These are phyloP conservation scores for Powellomyces hirtus DNA, from an alignment of 192 early-diverging fungal genomes.

Conservation along the genomic window DNA sequence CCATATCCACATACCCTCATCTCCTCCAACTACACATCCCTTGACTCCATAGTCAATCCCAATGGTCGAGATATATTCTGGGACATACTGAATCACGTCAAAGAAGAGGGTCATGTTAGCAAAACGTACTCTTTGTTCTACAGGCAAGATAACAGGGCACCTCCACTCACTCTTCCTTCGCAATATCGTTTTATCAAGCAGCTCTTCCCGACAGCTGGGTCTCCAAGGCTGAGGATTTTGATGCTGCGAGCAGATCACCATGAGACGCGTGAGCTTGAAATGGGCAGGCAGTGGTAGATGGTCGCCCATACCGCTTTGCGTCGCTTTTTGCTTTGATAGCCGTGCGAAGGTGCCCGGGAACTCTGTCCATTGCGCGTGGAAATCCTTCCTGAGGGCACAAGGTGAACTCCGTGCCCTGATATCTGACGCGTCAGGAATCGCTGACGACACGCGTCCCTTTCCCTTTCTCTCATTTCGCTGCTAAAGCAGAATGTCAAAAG, in stretches of 20 bases:
- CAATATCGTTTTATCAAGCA: slow-evolving; percentile 60
- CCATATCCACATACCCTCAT: slow-evolving; percentile 51
- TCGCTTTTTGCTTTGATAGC: slow-evolving; percentile 13
- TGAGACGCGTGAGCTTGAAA: not conserved
- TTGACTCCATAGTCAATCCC: slow-evolving; percentile 66
- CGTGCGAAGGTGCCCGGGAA: slow-evolving; percentile 28
- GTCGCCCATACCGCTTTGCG: slow-evolving; percentile 11
- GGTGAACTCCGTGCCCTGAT: too few species aligned
- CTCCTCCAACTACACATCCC: slow-evolving; percentile 27
- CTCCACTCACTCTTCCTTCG: slow-evolving; percentile 42
- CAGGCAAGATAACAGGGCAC: too few species aligned
- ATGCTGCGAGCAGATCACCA: slow-evolving; percentile 22
- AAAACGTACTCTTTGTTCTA: too few species aligned
- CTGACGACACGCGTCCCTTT: too few species aligned
- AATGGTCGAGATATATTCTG: slow-evolving; percentile 58
- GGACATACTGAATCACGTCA: slow-evolving; percentile 49
- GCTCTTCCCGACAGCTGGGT: slow-evolving; percentile 51
- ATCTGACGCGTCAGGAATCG: too few species aligned
- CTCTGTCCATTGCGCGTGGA: slow-evolving; percentile 30
- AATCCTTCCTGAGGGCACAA: too few species aligned
- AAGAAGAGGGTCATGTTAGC: too few species aligned
- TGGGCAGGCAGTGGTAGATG: not conserved
- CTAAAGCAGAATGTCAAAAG: too few species aligned
- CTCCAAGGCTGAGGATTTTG: slow-evolving; percentile 52
- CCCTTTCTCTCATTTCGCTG: too few species aligned